Conservation (phyloP, 225 moss, liverwort and hornwort genomes). For the Marchantia paleacea region DNA sequence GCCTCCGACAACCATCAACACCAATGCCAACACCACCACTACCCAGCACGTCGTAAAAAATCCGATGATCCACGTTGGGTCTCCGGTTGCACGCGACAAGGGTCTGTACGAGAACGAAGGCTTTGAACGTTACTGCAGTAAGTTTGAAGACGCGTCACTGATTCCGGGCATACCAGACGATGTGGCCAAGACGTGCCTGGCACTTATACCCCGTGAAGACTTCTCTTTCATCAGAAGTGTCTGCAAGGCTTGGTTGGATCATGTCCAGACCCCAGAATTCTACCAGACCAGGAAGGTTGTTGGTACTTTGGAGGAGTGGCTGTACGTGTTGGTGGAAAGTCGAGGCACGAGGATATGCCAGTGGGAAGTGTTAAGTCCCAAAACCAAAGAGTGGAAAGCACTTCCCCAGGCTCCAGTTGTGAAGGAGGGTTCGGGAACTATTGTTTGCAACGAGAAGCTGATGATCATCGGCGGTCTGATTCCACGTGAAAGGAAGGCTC, state of each 20-base stretch:
- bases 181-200: constrained; percentile 36
- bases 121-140: constrained; percentile 25
- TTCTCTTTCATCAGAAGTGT: constrained; percentile 41
- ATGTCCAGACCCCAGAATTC: constrained; percentile 40
- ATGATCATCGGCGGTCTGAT: constrained; percentile 43
- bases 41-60: constrained; percentile 28
- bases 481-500: constrained; percentile 14
- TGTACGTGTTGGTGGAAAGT: constrained; percentile 30
- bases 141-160: constrained; percentile 39
- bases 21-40: neutral
- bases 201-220: constrained; percentile 37
- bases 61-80: constrained; percentile 23
- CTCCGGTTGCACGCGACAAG: neutral
- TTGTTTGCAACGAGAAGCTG: constrained; percentile 43
- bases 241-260: constrained; percentile 41
- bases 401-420: constrained; percentile 38
- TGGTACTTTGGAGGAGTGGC: constrained; percentile 49
- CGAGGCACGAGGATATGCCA: constrained; percentile 25
- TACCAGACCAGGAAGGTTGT: constrained; percentile 34
- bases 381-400: constrained; percentile 34
- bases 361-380: constrained; percentile 47
- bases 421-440: constrained; percentile 32
- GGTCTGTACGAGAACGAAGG: constrained; percentile 15
- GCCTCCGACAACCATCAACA: neutral
- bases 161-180: constrained; percentile 49